Evolutionary conservation across 2,329 filamentous ascomycete genomes (phyloP).

Genomic region (Microdochium paspali): DNA sequence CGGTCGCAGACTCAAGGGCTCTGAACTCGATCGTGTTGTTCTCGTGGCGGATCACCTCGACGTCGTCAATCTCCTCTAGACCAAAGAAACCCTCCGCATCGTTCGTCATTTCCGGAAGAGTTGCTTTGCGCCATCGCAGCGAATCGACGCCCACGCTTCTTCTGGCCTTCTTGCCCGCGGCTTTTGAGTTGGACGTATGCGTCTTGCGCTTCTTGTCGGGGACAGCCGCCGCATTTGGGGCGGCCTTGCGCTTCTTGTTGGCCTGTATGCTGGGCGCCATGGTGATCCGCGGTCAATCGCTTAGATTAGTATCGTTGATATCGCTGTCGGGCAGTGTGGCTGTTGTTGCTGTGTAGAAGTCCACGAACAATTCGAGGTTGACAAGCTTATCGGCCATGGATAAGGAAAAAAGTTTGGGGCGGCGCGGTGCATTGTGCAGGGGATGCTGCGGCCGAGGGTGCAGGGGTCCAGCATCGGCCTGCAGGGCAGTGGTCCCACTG

Average conservation of each 20-base stretch:
- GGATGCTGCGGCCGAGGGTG: too few species aligned
- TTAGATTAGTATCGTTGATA: background rate
- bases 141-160: conserved; percentile 34
- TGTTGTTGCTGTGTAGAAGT: background rate
- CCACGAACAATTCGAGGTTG: background rate
- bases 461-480: conserved; percentile 1
- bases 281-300: background rate
- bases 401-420: conserved; percentile 1
- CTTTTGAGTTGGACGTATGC: conserved; percentile 10
- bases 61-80: conserved; percentile 83
- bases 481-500: background rate
- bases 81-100: conserved; percentile 93
- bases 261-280: background rate
- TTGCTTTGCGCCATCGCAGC: conserved; percentile 46
- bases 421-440: background rate
- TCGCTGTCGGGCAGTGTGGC: background rate
- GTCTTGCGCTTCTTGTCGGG: conserved; percentile 11
- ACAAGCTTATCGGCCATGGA: background rate
- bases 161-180: conserved; percentile 22
- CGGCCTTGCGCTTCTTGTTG: conserved; percentile 6
- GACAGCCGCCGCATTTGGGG: conserved; percentile 3
- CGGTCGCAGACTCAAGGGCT: conserved; percentile 1
- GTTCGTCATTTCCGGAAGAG: conserved; percentile 69
- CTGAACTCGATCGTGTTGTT: conserved; percentile 47
- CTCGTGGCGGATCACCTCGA: conserved; percentile 69